phyloP scores from a whole-genome alignment of 352 stramenopile species.

The Globisporangium viniferum region DNA sequence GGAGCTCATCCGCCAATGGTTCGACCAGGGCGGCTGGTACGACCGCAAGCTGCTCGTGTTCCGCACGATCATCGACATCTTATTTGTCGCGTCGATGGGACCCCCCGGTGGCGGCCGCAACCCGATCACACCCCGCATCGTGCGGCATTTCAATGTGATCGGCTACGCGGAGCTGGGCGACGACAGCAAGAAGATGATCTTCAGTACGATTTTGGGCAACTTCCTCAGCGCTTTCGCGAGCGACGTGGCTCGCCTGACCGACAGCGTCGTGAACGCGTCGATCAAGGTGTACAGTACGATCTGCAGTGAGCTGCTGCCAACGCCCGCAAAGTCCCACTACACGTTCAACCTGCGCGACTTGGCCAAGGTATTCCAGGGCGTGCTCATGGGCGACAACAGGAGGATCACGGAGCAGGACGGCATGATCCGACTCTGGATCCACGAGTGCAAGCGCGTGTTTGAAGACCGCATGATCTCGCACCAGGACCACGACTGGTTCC shows the following conservation, averaged over 20 bases:
- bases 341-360: conserved; percentile 95
- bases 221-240: conserved; percentile 60
- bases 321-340: conserved; percentile 94
- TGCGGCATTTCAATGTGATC: conserved; percentile 93
- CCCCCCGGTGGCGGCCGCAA: conserved; percentile 91
- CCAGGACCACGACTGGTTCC: conserved; percentile 91
- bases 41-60: conserved; percentile 92
- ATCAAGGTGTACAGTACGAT: conserved; percentile 92
- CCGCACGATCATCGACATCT: conserved; percentile 83
- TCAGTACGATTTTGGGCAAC: conserved; percentile 89
- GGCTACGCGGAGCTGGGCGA: conserved; percentile 90
- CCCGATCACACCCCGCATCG: conserved; percentile 86
- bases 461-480: conserved; percentile 92
- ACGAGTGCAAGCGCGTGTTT: conserved; percentile 94
- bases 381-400: conserved; percentile 84
- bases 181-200: conserved; percentile 90
- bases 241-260: conserved; percentile 55
- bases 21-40: conserved; percentile 94
- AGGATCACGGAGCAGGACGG: conserved; percentile 54
- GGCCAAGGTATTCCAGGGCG: conserved; percentile 92
- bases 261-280: conserved; percentile 77
- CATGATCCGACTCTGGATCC: conserved; percentile 89
- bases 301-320: conserved; percentile 87
- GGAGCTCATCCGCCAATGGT: conserved; percentile 94
- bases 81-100: conserved; percentile 91